Evolutionary conservation across 2,329 filamentous ascomycete species (phyloP).

Genomic region (Penicillium occitanis): DNA sequence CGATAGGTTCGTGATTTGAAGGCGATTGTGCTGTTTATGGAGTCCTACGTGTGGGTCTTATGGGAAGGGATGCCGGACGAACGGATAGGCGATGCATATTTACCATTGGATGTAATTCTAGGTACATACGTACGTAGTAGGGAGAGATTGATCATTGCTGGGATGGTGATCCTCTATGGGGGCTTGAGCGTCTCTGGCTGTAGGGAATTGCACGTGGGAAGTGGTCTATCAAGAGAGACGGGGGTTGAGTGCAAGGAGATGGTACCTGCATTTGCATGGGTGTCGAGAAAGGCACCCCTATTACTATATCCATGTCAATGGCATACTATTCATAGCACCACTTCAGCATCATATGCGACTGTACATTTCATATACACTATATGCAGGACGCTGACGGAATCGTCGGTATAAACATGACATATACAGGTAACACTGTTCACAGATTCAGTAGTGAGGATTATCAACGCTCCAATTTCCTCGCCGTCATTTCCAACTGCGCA

Average conservation of each 20-base stretch:
- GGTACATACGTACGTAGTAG: background rate
- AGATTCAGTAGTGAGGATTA: background rate
- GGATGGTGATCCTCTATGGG: background rate
- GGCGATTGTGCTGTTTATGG: background rate
- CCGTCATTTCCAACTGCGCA: constrained; percentile 42
- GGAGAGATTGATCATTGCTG: background rate
- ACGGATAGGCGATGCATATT: background rate
- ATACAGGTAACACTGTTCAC: background rate
- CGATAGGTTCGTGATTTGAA: background rate
- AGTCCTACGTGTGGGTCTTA: too few species aligned
- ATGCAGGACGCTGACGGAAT: background rate
- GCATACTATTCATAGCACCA: background rate
- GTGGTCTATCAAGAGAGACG: background rate
- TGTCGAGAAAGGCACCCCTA: background rate
- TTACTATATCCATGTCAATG: background rate
- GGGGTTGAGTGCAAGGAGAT: background rate
- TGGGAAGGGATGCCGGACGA: background rate
- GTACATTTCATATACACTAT: background rate
- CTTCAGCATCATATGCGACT: background rate
- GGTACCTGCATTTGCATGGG: constrained; percentile 1
- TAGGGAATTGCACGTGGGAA: background rate
- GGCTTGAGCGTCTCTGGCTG: background rate
- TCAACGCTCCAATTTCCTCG: constrained; percentile 19
- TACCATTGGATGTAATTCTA: too few species aligned
- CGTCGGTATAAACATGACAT: background rate